Conservation (phyloP, 2,329 filamentous ascomycete species). For the Metarhizium humberi region DNA sequence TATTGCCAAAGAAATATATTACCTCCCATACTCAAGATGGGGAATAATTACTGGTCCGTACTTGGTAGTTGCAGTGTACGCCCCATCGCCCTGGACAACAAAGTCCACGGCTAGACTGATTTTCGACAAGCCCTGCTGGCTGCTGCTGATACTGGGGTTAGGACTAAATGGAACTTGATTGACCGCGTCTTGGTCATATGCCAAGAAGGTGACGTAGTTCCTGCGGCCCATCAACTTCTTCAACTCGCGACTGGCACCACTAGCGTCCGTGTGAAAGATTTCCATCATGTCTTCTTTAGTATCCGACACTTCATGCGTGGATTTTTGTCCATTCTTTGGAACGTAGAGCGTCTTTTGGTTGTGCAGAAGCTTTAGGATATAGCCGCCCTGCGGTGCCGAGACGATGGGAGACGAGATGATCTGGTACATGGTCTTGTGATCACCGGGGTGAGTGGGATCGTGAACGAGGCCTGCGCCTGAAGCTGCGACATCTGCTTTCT, state of each 20-base stretch:
- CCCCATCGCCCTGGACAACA: conserved; percentile 86
- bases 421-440: conserved; percentile 99
- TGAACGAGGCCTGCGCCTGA: conserved; percentile 90
- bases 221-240: conserved; percentile 88
- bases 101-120: conserved; percentile 91
- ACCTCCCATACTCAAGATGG: conserved; percentile 62
- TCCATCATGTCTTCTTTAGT: conserved; percentile 99
- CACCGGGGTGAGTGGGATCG: conserved; percentile 79
- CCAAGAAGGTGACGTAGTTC: conserved; percentile 90
- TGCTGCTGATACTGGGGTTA: conserved; percentile 25
- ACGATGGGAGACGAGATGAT: conserved; percentile 90
- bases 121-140: conserved; percentile 45
- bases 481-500: conserved; percentile 62
- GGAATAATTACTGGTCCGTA: conserved; percentile 96
- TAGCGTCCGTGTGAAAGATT: conserved; percentile 92
- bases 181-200: conserved; percentile 74
- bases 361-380: conserved; percentile 91
- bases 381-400: conserved; percentile 73
- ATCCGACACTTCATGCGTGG: conserved; percentile 67
- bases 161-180: conserved; percentile 28
- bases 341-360: conserved; percentile 89
- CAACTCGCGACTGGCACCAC: conserved; percentile 70
- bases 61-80: conserved; percentile 76
- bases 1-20: neutral
- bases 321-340: conserved; percentile 74